Percentiles rank a stretch among this genome's conserved stretches.
phyloP scores from a whole-genome alignment of 352 stramenopile genomes.

The Phytopythium mirpurense region DNA sequence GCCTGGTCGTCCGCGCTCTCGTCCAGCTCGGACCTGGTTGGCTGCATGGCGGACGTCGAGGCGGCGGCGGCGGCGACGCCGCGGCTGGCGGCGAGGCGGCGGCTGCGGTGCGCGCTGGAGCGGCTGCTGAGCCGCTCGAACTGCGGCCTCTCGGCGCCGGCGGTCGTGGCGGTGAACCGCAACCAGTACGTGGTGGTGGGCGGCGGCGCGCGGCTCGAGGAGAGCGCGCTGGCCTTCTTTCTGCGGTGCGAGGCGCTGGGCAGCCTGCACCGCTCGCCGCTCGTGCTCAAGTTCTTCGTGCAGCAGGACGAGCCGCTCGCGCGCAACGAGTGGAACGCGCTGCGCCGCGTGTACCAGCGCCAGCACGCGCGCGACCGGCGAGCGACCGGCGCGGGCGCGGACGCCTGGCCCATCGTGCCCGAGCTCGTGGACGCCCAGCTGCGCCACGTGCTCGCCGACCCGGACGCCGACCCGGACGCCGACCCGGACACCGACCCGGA shows the following conservation, averaged over 20 bases:
- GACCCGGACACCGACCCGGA: no score
- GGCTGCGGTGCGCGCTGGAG: constrained; percentile 15
- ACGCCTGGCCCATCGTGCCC: constrained; percentile 23
- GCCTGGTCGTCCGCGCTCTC: constrained; percentile 4
- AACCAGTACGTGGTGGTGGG: constrained; percentile 21
- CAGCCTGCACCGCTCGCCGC: neutral
- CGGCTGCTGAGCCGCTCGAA: constrained; percentile 10
- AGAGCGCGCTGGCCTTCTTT: constrained; percentile 41
- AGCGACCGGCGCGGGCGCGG: constrained; percentile 2
- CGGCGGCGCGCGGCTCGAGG: constrained; percentile 17
- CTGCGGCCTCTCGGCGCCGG: neutral
- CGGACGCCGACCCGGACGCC: constrained; percentile 15
- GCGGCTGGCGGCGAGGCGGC: constrained; percentile 4
- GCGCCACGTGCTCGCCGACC: constrained; percentile 18
- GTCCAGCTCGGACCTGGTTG: neutral
- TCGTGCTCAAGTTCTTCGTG: constrained; percentile 54
- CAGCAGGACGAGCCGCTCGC: constrained; percentile 47
- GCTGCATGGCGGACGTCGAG: neutral
- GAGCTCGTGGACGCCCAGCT: constrained; percentile 33
- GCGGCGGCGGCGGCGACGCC: constrained; percentile 1
- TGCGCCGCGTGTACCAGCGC: constrained; percentile 32
- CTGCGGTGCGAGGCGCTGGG: constrained; percentile 18
- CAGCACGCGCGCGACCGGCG: constrained; percentile 10
- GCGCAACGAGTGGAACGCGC: constrained; percentile 44
- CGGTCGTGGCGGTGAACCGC: constrained; percentile 27